phyloP scores from a whole-genome alignment of 1,139 yeast species.

The Taiozyma sp. region DNA sequence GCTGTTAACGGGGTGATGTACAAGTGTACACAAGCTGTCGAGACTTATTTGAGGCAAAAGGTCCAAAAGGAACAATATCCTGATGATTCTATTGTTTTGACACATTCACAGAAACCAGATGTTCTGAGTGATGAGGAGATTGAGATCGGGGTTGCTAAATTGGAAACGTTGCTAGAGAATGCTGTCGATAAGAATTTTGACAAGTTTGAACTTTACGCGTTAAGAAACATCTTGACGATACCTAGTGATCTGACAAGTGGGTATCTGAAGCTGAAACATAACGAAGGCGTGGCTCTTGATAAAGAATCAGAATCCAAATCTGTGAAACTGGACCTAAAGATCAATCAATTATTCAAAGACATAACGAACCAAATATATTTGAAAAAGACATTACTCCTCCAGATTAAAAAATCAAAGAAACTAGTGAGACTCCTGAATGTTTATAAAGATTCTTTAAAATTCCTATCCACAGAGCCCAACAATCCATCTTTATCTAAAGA shows the following conservation, averaged over 20 bases:
- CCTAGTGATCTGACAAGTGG: conserved; percentile 69
- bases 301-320: conserved; percentile 20
- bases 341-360: conserved; percentile 35
- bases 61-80: conserved; percentile 13
- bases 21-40: conserved; percentile 78
- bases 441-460: conserved; percentile 31
- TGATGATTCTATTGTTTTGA: conserved; percentile 9
- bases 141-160: conserved; percentile 68
- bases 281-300: conserved; percentile 44
- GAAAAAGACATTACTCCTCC: conserved; percentile 38
- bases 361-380: conserved; percentile 42
- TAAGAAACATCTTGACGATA: conserved; percentile 68
- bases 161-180: conserved; percentile 73
- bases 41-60: conserved; percentile 48
- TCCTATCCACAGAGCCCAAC: conserved; percentile 21
- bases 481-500: conserved; percentile 22
- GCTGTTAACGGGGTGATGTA: conserved; percentile 83
- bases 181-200: conserved; percentile 84
- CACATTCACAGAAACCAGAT: conserved; percentile 17
- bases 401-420: conserved; percentile 34
- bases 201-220: conserved; percentile 75
- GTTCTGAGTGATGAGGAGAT: conserved; percentile 43
- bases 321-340: conserved; percentile 32
- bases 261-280: conserved; percentile 64
- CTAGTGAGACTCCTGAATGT: conserved; percentile 31